A percentile compares a stretch with the other conserved stretches of the same genome.
Evolutionary conservation across 805 yeast species (phyloP).

Genomic region (Millerago galiae): DNA sequence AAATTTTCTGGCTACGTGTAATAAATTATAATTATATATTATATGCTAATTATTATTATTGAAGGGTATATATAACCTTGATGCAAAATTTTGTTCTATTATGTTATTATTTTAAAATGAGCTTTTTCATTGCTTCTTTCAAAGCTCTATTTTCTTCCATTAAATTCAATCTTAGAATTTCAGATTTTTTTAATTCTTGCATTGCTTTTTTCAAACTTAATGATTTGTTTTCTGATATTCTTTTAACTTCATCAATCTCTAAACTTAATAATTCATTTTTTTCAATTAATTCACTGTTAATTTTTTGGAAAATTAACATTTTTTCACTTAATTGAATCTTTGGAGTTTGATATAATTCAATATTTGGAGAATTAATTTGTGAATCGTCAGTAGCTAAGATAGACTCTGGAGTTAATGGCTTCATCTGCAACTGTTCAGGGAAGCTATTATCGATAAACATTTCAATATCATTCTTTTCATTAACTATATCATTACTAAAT

Average conservation of each 20-base stretch:
- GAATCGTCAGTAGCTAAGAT: conserved; percentile 28
- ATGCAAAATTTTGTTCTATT: not conserved
- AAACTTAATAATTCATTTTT: conserved; percentile 1
- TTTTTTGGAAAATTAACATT: no score
- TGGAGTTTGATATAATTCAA: no score
- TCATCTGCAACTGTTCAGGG: conserved; percentile 1
- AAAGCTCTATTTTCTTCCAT: conserved; percentile 32
- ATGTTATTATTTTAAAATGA: conserved; percentile 14
- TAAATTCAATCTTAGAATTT: conserved; percentile 29
- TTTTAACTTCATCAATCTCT: conserved; percentile 23
- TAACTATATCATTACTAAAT: not conserved
- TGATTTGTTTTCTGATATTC: conserved; percentile 27
- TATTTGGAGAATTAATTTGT: conserved; percentile 14
- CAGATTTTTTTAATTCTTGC: conserved; percentile 30
- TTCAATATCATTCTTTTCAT: not conserved
- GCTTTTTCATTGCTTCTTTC: conserved; percentile 21
- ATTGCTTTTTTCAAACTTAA: conserved; percentile 28
- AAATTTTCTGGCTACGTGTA: not conserved
- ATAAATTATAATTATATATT: not conserved
- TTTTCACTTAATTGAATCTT: no score
- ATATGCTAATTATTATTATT: not conserved
- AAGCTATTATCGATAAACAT: not conserved
- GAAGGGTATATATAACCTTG: not conserved
- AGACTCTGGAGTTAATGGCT: conserved; percentile 31
- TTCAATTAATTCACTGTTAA: conserved; percentile 1